Evolutionary conservation across 495 filamentous ascomycete species (phyloP).

Genomic region (Penicillium verhagenii): DNA sequence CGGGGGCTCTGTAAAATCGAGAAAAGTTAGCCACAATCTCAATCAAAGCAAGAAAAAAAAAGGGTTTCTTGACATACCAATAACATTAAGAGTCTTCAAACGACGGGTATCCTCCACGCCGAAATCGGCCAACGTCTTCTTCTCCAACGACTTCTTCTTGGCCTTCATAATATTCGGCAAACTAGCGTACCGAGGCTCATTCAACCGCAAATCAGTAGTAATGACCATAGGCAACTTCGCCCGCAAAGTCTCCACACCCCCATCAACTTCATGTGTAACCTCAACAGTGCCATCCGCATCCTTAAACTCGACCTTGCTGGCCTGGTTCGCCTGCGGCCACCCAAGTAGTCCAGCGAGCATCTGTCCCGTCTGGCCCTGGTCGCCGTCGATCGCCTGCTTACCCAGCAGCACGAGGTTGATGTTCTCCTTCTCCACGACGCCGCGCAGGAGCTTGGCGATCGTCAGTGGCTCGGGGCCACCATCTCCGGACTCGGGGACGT

Average conservation of each 20-base stretch:
- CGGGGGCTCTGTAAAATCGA: slow-evolving; percentile 66
- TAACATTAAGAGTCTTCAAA: slow-evolving; percentile 85
- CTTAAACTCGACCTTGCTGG: slow-evolving; percentile 73
- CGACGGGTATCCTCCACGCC: slow-evolving; percentile 70
- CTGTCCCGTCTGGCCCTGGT: slow-evolving; percentile 93
- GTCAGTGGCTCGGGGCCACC: slow-evolving; percentile 79
- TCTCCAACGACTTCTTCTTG: slow-evolving; percentile 98
- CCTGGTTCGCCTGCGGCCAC: slow-evolving; percentile 94
- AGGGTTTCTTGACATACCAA: slow-evolving; percentile 70
- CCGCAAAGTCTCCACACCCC: slow-evolving; percentile 85
- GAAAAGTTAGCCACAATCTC: slow-evolving; percentile 21
- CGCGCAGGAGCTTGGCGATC: slow-evolving; percentile 83
- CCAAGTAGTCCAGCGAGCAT: slow-evolving; percentile 92
- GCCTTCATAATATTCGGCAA: slow-evolving; percentile 99
- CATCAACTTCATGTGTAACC: slow-evolving; percentile 91
- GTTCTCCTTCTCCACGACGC: slow-evolving; percentile 75
- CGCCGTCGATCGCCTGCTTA: slow-evolving; percentile 97
- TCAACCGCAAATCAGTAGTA: slow-evolving; percentile 91
- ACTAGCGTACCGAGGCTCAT: slow-evolving; percentile 92
- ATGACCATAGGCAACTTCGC: slow-evolving; percentile 85
- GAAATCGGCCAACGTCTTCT: slow-evolving; percentile 79
- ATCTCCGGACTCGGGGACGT: slow-evolving; percentile 53
- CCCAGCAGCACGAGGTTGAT: slow-evolving; percentile 90
- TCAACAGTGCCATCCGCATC: slow-evolving; percentile 55
- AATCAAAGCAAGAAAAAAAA: not conserved